phyloP scores from a whole-genome alignment of 2,329 filamentous ascomycete species.

The Alternaria panax region DNA sequence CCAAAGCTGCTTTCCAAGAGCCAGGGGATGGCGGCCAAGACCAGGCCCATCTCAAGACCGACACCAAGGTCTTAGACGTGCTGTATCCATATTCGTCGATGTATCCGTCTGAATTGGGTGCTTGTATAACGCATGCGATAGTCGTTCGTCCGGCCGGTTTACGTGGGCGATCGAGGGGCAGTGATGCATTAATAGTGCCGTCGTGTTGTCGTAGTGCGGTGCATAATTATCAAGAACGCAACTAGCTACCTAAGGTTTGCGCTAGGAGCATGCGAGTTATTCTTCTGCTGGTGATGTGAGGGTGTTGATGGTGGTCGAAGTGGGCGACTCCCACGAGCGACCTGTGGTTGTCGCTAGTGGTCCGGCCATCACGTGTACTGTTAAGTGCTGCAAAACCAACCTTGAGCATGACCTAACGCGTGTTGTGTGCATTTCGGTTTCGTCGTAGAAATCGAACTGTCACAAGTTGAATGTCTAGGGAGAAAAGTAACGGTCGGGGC shows the following conservation, averaged over 20 bases:
- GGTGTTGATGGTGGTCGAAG: conserved; percentile 19
- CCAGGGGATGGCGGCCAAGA: background rate
- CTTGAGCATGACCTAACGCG: background rate
- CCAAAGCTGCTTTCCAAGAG: conserved; percentile 6
- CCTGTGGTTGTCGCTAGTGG: conserved; percentile 26
- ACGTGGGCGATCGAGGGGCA: conserved; percentile 32
- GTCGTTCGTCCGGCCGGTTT: conserved; percentile 8
- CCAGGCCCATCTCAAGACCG: background rate
- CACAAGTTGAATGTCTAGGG: background rate
- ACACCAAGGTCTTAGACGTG: background rate
- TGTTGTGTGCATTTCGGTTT: background rate
- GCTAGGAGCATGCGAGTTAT: background rate
- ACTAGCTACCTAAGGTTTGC: background rate
- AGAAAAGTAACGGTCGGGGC: background rate
- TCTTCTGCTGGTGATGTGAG: conserved; percentile 2
- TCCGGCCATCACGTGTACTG: conserved; percentile 23
- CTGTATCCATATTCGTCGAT: background rate
- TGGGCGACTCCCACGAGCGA: conserved; percentile 17
- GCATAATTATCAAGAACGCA: background rate
- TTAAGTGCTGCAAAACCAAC: conserved; percentile 10
- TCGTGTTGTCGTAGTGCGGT: conserved; percentile 6
- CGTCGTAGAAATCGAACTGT: background rate
- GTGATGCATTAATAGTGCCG: conserved; percentile 14
- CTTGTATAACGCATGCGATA: conserved; percentile 1
- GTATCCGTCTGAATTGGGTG: background rate